Evolutionary conservation across 1,139 yeast species (phyloP).

Genomic region (Waltiozyma sp.): DNA sequence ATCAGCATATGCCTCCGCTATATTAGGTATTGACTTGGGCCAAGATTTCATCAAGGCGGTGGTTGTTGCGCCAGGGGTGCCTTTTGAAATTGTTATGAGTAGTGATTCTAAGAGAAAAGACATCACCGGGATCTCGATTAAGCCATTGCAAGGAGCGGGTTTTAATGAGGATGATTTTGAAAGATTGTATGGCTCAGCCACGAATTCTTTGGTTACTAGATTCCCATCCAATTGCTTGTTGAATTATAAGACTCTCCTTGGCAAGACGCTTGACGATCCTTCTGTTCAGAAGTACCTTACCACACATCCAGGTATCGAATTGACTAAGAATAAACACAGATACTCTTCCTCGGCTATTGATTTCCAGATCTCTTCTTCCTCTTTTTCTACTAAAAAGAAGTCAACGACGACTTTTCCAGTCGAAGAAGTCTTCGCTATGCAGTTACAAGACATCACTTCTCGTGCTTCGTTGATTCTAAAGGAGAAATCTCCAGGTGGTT

Average conservation of each 20-base stretch:
- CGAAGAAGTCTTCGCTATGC: slow-evolving; percentile 86
- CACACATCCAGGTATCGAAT: slow-evolving; percentile 51
- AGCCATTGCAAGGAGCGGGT: slow-evolving; percentile 20
- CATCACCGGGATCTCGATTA: slow-evolving; percentile 62
- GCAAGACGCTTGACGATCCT: slow-evolving; percentile 42
- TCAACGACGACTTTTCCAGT: slow-evolving; percentile 31
- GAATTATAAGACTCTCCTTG: slow-evolving; percentile 62
- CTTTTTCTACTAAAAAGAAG: no score
- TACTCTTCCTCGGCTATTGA: no score
- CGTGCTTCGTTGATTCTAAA: slow-evolving; percentile 50
- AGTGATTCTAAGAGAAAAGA: slow-evolving; percentile 91
- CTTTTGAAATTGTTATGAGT: slow-evolving; percentile 78
- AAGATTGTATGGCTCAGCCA: slow-evolving; percentile 71
- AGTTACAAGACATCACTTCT: slow-evolving; percentile 48
- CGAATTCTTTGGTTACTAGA: slow-evolving; percentile 59
- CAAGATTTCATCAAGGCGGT: slow-evolving; percentile 82
- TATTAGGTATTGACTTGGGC: slow-evolving; percentile 85
- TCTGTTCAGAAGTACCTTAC: slow-evolving; percentile 33
- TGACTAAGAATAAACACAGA: slow-evolving; percentile 48
- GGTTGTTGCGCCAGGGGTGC: slow-evolving; percentile 81
- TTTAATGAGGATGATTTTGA: slow-evolving; percentile 39
- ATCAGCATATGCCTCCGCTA: slow-evolving; percentile 34
- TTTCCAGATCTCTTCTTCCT: no score
- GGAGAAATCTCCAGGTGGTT: slow-evolving; percentile 28
- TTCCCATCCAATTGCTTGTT: slow-evolving; percentile 63